Evolutionary conservation across 805 yeast genomes (phyloP), one percentile per base, ranked within the genome.

Genomic region (Isabelozyma gotoi): DNA sequence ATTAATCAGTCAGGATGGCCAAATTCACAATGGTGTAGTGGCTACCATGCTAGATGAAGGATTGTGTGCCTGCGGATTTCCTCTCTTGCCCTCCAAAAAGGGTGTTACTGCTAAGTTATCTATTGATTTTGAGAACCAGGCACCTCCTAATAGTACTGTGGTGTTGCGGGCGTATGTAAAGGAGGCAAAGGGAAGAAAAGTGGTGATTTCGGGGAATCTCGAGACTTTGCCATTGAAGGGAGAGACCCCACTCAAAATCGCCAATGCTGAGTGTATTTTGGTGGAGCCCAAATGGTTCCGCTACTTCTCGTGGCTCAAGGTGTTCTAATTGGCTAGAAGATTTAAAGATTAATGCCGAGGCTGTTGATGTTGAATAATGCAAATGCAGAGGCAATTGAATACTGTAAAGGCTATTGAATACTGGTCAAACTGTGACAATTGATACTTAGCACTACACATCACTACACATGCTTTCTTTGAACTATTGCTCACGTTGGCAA

Each of bases 281-380:
- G 94, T 89, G 2, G 96, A 89, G 57, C 97, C 97, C 3, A 82
- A 73, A 53, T 89, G 96, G 96, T 88, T 88, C 65, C 84, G 80
- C 56, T 87, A 81, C 56, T 65, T 88, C 42, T 59, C 61, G n/a
- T 72, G 76, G 76, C 47, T 68, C 15, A 56, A 58, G 32, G 41
- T 57, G 4, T 31, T 47, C 27, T 49, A 39, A 36, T 12, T 15
- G 24, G 10, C 7, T n/a, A n/a, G n/a, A n/a, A n/a, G n/a, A n/a
- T n/a, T n/a, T n/a, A n/a, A n/a, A n/a, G n/a, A n/a, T n/a, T n/a
- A n/a, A n/a, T n/a, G n/a, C n/a, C 29, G 3, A 24, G 3, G 29
- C 29, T 4, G 10, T n/a, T 24, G 29, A 2, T n/a, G n/a, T n/a
- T n/a, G n/a, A n/a, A n/a, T n/a, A n/a, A n/a, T n/a, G n/a, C n/a